Evolutionary conservation across 2,329 filamentous ascomycete species (phyloP), one percentile per base, ranked within the genome.

Genomic region (Ophiocordyceps camponoti-leonardi): DNA sequence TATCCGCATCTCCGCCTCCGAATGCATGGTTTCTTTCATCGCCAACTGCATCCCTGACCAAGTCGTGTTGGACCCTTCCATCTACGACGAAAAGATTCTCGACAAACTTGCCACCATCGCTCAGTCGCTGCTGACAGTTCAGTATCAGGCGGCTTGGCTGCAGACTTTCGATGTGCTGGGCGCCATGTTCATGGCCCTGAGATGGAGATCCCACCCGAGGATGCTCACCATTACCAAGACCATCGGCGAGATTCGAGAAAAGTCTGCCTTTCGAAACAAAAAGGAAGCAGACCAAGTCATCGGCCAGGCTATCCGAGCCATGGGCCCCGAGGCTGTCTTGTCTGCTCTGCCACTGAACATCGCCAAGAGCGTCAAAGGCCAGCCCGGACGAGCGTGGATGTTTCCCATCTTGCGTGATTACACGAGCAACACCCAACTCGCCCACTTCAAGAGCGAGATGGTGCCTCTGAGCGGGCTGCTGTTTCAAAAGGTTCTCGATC

Each of bases 211-310:
- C 2, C 75, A 82, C 53, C 86, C 88, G 6, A 80, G 87, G 49
- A 70, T 96, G 50, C 70, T 79, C 42, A 79, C 80, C 46, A 76
- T 92, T 41, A 77, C 88, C 49, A 83, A 79, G 58, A 81, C 75
- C 2, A 72, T 98, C 47, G 92, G 92, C 39, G 88, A 94, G 50
- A 73, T 98, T 45, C 82, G 92, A 48, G 78, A 82, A 49, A 94
- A 86, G 54, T 81, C 92, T 22, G 83, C 86, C 0, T 98, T 98
- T 63, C 73, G 81, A 47, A 86, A 86, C 45, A 98, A 96, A 68
- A 94, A 94, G 61, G 84, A 96, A 58, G 90, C 90, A 1, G 92
- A 98, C 55, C 79, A 83, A 46, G 83, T 98, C 11, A 77, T 98
- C 43, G 85, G 86, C 16, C 84, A 84, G 57, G 92, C 90, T 6